A percentile compares a stretch with the other conserved stretches of the same genome.
phyloP scores from a whole-genome alignment of 1,284 basidiomycete genomes.

The Volvariella volvacea region DNA sequence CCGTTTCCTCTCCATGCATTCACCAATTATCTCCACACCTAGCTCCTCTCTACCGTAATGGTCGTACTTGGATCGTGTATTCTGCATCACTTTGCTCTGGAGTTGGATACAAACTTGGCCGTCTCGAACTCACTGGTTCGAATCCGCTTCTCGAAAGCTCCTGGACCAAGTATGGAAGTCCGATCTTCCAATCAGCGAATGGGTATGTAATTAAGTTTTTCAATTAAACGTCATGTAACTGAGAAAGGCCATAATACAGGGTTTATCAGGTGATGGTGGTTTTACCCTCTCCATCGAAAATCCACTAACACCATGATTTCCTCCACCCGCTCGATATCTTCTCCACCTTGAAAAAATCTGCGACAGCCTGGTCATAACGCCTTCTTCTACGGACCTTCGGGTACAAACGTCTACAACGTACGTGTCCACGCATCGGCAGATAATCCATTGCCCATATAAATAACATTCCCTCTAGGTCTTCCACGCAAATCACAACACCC shows the following conservation, averaged over 20 bases:
- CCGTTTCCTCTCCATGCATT: not conserved
- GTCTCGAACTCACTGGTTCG: slow-evolving; percentile 26
- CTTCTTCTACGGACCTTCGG: slow-evolving; percentile 25
- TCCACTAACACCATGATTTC: too few relatives aligned
- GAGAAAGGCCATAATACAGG: too few relatives aligned
- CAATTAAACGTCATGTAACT: too few relatives aligned
- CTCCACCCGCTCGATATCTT: too few relatives aligned
- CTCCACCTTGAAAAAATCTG: too few relatives aligned
- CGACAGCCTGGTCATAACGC: slow-evolving; percentile 27
- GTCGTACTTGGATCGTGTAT: slow-evolving; percentile 26
- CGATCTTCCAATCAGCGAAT: slow-evolving; percentile 25
- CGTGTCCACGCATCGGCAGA: not conserved
- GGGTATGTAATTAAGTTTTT: slow-evolving; percentile 16
- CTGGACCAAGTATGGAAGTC: slow-evolving; percentile 26
- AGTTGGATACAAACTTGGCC: slow-evolving; percentile 25
- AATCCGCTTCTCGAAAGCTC: slow-evolving; percentile 24
- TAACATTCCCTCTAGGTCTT: slow-evolving; percentile 14
- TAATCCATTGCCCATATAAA: not conserved
- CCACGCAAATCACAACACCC: slow-evolving; percentile 19
- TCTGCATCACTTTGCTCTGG: slow-evolving; percentile 26
- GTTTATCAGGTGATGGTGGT: too few relatives aligned
- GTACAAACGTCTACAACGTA: slow-evolving; percentile 24
- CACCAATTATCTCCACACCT: not conserved
- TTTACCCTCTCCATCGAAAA: too few relatives aligned
- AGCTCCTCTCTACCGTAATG: slow-evolving; percentile 24